These are phyloP conservation scores for Arthrobotrys megalospora DNA, from an alignment of 2,329 filamentous ascomycete genomes.

Conservation along the genomic window DNA sequence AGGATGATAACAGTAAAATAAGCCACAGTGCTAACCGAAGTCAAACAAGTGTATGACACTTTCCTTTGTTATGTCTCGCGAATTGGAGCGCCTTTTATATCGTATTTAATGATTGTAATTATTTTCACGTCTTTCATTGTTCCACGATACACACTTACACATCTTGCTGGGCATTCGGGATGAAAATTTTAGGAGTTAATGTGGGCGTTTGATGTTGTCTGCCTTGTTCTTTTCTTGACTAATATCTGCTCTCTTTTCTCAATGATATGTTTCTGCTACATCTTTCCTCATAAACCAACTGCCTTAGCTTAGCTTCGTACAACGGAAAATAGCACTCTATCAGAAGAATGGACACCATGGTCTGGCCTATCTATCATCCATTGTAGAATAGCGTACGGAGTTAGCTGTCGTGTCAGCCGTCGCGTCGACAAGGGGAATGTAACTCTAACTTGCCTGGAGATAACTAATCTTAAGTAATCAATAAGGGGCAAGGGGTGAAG, in stretches of 20 bases:
- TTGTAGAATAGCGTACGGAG: no score
- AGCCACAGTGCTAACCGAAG: slow-evolving; percentile 47
- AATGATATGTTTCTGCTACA: not conserved
- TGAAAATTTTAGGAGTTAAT: slow-evolving; percentile 19
- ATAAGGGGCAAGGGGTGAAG: no score
- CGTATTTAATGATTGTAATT: slow-evolving; percentile 7
- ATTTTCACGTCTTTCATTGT: slow-evolving; percentile 26
- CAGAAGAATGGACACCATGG: not conserved
- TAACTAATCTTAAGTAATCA: no score
- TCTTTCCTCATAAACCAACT: not conserved
- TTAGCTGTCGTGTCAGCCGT: no score
- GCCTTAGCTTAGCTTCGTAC: not conserved
- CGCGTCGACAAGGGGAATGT: no score
- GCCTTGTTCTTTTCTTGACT: not conserved
- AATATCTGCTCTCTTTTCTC: not conserved
- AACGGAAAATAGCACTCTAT: not conserved
- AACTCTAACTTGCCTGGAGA: no score
- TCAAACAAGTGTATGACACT: slow-evolving; percentile 48
- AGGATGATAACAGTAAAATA: slow-evolving; percentile 38
- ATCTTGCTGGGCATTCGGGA: slow-evolving; percentile 13
- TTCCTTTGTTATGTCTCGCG: not conserved
- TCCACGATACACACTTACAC: slow-evolving; percentile 8
- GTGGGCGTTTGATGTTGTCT: not conserved
- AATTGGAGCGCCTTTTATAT: slow-evolving; percentile 22
- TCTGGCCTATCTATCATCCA: no score